Evolutionary conservation across 352 stramenopile species (phyloP).

Genomic region (Phytopythium delawarense): DNA sequence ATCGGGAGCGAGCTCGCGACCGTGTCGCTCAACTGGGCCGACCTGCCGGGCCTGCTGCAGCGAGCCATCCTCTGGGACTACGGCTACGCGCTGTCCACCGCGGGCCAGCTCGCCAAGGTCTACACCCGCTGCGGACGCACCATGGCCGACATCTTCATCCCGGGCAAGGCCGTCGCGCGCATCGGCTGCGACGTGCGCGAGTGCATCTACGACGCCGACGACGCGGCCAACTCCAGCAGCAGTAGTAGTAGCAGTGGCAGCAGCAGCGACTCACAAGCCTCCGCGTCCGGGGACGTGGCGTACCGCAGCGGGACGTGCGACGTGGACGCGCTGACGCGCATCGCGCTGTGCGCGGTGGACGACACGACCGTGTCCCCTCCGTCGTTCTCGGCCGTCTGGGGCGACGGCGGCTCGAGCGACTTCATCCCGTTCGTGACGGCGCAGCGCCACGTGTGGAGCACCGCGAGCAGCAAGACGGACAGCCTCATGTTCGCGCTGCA

Average conservation of each 20-base stretch:
- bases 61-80: conserved; percentile 65
- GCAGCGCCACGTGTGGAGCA: conserved; percentile 44
- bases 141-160: conserved; percentile 65
- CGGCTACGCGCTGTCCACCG: conserved; percentile 45
- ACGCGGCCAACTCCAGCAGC: background rate
- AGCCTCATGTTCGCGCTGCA: conserved; percentile 64
- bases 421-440: conserved; percentile 45
- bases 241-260: background rate
- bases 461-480: conserved; percentile 7
- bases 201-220: conserved; percentile 8
- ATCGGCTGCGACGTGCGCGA: conserved; percentile 31
- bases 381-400: conserved; percentile 49
- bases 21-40: conserved; percentile 37
- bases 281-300: conserved; percentile 11
- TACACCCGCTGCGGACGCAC: conserved; percentile 58
- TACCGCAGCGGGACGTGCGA: conserved; percentile 50
- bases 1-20: conserved; percentile 26
- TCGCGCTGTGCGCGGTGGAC: conserved; percentile 55
- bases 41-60: conserved; percentile 54
- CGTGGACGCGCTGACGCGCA: conserved; percentile 27
- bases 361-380: conserved; percentile 20
- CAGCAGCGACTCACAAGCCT: background rate
- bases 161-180: conserved; percentile 50
- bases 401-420: conserved; percentile 45
- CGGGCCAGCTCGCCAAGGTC: conserved; percentile 31